Base-by-base conservation (phyloP, 164 flowering plant genomes). In the Saururus chinensis region DNA sequence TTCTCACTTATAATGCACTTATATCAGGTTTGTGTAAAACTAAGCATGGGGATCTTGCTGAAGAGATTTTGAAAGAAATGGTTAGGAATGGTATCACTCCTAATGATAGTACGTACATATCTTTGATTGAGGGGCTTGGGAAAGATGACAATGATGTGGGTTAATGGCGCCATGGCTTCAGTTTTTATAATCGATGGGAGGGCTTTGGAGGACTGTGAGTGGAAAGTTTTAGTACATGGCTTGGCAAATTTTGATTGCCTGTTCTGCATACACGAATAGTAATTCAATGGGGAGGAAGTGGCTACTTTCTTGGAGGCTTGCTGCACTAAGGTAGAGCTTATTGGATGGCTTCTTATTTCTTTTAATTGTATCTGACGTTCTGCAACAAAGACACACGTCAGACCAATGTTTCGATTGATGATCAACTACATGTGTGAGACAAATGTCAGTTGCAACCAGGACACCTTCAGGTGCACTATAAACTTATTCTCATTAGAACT, bases 1-100 rank as follows among this genome's bases (percentile, higher is more conserved):
- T 72, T 74, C 87, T 87, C 25, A 89, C 96, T 48, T 88, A 88
- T 71, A 88, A 83, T 84, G 90, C 95, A 59, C 86, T 92, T 60
- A 81, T 89, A 61, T 72, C 80, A 68, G 95, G 98, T 11, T 66
- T 87, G 24, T 82, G 87, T 78, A 84, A 79, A 68, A 84, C 77
- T 65, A 73, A 76, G 59, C 82, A 79, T 62, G 89, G 92, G 13
- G 75, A 75, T 60, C 80, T 35, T 60, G 95, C 96, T 37, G 86
- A 85, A 65, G 79, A 75, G 67, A 89, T 87, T 55, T 80, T 87
- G 22, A 81, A 74, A 62, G 95, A 89, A 68, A 88, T 92, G 96
- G 80, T 84, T 10, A 76, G 82, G 65, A 84, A 77, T 65, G 98
- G 92, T 56, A 86, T 91, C 53, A 75, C 70, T 45, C 96, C 93